Evolutionary conservation across 2,329 filamentous ascomycete species (phyloP).

Genomic region (Exutisphaerella laricina): DNA sequence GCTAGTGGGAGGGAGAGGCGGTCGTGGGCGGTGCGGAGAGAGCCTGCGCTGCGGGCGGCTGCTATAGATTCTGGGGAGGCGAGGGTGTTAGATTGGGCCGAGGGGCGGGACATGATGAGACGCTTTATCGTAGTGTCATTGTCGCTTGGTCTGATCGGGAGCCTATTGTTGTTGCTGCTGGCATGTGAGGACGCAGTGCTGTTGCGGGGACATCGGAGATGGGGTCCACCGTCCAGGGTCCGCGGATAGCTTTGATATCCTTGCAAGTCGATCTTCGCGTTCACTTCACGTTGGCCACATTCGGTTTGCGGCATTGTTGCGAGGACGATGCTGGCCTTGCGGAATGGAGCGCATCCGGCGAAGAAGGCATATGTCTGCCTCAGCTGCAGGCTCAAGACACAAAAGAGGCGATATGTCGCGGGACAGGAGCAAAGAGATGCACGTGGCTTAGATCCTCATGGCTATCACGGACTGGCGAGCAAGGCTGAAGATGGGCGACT

Average conservation of each 20-base stretch:
- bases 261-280: not conserved
- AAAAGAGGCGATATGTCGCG: constrained; percentile 7
- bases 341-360: constrained; percentile 10
- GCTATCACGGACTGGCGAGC: no score
- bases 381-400: constrained; percentile 19
- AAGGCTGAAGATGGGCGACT: no score
- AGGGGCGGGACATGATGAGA: not conserved
- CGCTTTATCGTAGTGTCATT: not conserved
- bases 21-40: constrained; percentile 16
- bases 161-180: no score
- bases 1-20: constrained; percentile 32
- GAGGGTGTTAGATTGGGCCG: not conserved
- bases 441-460: no score
- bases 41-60: not conserved
- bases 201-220: constrained; percentile 1
- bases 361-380: constrained; percentile 22
- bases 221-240: constrained; percentile 1
- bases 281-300: no score
- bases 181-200: constrained; percentile 3
- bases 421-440: no score
- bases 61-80: not conserved
- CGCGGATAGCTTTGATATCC: not conserved
- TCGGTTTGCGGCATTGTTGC: no score
- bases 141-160: not conserved
- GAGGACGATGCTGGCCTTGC: constrained; percentile 16